Base-by-base conservation (phyloP, 345 rosid genomes). In the Litchi chinensis region DNA sequence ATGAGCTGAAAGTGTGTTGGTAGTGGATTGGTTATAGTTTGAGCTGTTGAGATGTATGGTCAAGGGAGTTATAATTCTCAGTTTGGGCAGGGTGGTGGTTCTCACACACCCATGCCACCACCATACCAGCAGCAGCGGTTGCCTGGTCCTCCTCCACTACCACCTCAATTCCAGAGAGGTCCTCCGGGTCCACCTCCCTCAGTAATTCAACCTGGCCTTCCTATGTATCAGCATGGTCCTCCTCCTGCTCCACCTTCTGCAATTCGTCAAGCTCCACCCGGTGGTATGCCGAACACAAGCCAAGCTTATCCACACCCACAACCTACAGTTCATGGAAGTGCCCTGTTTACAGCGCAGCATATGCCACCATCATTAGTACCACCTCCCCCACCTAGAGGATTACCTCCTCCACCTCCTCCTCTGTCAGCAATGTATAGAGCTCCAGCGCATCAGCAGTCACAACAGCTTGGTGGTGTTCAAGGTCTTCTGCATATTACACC, bases 351-450 rank as follows among this genome's bases (percentile, higher is more conserved):
- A 22, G 28, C 37, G 37, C 83, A 59, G 10, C 66, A 44, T 39
- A 59, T 63, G 56, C 80, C 85, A 18, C 78, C 74, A 62, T 87
- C 81, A 10, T 39, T 32, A 32, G 4, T 76, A 21, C 86, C 79
- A 83, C 81, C 82, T 66, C 78, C 44, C 52, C 80, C 79, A 80
- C 77, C 81, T 79, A 77, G 83, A 54, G 79, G 57, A 60, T 67
- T 86, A 56, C 86, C 84, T 16, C 86, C 87, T 70, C 84, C 71
- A 56, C 86, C 84, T 16, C 86, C 87, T 70, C 84, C 71, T 6
- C 76, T 75, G 21, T 66, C 64, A 28, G 50, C 81, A 16, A 64
- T 82, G 50, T 85, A 79, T 78, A 74, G 86, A 76, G 76, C 74
- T 40, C 80, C 83, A n/a, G 41, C 41, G 70, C 79, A 79, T 81